Evolutionary conservation across 768 basidiomycete species (phyloP).

Genomic region (Lyophyllum atratum): DNA sequence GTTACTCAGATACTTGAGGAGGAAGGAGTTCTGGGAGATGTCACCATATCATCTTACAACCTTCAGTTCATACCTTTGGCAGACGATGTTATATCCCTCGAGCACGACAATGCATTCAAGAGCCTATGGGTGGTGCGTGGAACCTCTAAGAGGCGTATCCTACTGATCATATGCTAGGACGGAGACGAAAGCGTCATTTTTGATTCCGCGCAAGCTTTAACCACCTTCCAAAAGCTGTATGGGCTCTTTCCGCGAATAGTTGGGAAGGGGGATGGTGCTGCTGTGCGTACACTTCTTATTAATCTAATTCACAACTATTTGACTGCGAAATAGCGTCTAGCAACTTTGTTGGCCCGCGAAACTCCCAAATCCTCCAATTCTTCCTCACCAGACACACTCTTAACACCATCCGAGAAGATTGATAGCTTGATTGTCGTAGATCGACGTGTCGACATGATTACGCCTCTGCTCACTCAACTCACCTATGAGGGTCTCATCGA

Average conservation of each 20-base stretch:
- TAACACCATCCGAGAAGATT: slow-evolving; percentile 58
- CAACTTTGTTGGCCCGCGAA: slow-evolving; percentile 67
- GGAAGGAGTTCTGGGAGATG: slow-evolving; percentile 96
- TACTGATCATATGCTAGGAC: slow-evolving; percentile 51
- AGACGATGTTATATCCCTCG: slow-evolving; percentile 89
- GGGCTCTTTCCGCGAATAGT: slow-evolving; percentile 90
- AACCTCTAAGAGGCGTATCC: slow-evolving; percentile 3
- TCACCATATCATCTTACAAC: slow-evolving; percentile 84
- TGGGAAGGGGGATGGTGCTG: slow-evolving; percentile 90
- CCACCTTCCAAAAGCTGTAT: slow-evolving; percentile 80
- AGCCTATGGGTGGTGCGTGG: slow-evolving; percentile 87
- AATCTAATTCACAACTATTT: slow-evolving; percentile 1
- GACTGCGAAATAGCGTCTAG: slow-evolving; percentile 59
- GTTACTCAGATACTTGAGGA: slow-evolving; percentile 89
- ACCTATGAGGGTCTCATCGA: slow-evolving; percentile 97
- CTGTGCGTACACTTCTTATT: slow-evolving; percentile 39
- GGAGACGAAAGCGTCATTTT: slow-evolving; percentile 90
- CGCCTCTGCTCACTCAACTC: slow-evolving; percentile 91
- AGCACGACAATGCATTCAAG: slow-evolving; percentile 81
- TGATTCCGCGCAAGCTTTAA: slow-evolving; percentile 85
- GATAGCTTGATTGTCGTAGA: slow-evolving; percentile 91
- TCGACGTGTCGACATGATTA: slow-evolving; percentile 91
- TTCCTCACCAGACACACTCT: slow-evolving; percentile 39
- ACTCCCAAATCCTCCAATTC: slow-evolving; percentile 40
- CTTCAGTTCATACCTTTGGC: slow-evolving; percentile 94